A percentile compares a stretch with the other conserved stretches of the same genome.
Evolutionary conservation across 1,139 yeast genomes (phyloP).

Genomic region (Candida sojae): DNA sequence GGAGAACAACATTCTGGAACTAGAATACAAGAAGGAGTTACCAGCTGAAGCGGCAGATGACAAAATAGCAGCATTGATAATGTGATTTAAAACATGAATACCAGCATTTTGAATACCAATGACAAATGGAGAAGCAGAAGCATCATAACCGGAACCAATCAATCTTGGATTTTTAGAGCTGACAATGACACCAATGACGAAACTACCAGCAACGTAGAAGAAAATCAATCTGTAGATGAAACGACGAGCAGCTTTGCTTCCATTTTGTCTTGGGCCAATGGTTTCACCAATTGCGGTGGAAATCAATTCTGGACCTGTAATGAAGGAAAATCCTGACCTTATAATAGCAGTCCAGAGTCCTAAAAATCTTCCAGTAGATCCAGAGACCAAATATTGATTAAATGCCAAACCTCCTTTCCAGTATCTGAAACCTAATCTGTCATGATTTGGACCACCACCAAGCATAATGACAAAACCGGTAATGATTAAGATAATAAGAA

Average conservation of each 20-base stretch:
- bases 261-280: constrained; percentile 44
- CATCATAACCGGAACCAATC: constrained; percentile 35
- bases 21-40: constrained; percentile 64
- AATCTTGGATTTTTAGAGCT: constrained; percentile 34
- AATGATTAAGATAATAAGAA: constrained; percentile 40
- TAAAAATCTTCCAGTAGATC: constrained; percentile 59
- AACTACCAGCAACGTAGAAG: constrained; percentile 49
- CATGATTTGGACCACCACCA: constrained; percentile 60
- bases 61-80: constrained; percentile 68
- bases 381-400: constrained; percentile 42
- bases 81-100: constrained; percentile 60
- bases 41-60: constrained; percentile 73
- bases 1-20: constrained; percentile 70
- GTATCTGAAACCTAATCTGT: constrained; percentile 60
- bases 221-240: constrained; percentile 49
- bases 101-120: constrained; percentile 59
- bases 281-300: constrained; percentile 46
- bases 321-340: constrained; percentile 42
- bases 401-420: constrained; percentile 63
- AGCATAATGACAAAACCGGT: constrained; percentile 45
- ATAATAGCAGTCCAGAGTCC: constrained; percentile 45
- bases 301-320: constrained; percentile 39
- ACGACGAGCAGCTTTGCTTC: constrained; percentile 47
- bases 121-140: constrained; percentile 53
- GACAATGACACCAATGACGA: constrained; percentile 50